phyloP scores from a whole-genome alignment of 176 grass and related monocot species.

The Oryza glumipatula region DNA sequence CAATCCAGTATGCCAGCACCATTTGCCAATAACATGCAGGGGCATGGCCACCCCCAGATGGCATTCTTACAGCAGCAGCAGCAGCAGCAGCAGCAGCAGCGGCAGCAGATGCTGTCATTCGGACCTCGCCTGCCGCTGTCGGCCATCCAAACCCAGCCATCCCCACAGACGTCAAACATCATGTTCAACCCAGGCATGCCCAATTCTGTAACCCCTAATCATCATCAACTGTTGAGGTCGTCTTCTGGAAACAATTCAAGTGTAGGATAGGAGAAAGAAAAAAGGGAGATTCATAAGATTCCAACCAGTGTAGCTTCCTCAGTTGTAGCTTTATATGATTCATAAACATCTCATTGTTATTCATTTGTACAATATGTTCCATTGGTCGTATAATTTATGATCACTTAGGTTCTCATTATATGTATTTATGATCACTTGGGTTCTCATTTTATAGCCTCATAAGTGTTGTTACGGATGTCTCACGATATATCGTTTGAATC shows the following conservation, averaged over 20 bases:
- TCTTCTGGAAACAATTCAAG: conserved; percentile 76
- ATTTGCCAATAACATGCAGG: conserved; percentile 46
- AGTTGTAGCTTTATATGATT: conserved; percentile 46
- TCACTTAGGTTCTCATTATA: background rate
- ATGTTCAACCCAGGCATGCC: conserved; percentile 64
- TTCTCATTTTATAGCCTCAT: background rate
- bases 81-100: conserved; percentile 25
- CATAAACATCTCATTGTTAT: conserved; percentile 38
- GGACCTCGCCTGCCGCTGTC: conserved; percentile 67
- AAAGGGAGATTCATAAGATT: background rate
- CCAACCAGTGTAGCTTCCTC: conserved; percentile 2
- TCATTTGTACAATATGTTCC: conserved; percentile 18
- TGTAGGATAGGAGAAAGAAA: conserved; percentile 47
- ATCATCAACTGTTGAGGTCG: conserved; percentile 68
- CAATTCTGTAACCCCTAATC: conserved; percentile 46
- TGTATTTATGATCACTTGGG: too few species aligned
- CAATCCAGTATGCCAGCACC: conserved; percentile 39
- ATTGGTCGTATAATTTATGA: conserved; percentile 4
- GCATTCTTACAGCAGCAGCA: conserved; percentile 52
- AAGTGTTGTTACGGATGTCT: background rate
- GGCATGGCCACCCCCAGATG: conserved; percentile 65
- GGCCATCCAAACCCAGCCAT: conserved; percentile 57
- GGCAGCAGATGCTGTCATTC: conserved; percentile 72
- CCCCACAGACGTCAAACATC: conserved; percentile 43
- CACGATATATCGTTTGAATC: too few species aligned